Percentiles rank a stretch among this genome's conserved stretches.
These are phyloP conservation scores for Nemophila menziesii DNA, from an alignment of 257 asterid genomes.

Conservation along the genomic window DNA sequence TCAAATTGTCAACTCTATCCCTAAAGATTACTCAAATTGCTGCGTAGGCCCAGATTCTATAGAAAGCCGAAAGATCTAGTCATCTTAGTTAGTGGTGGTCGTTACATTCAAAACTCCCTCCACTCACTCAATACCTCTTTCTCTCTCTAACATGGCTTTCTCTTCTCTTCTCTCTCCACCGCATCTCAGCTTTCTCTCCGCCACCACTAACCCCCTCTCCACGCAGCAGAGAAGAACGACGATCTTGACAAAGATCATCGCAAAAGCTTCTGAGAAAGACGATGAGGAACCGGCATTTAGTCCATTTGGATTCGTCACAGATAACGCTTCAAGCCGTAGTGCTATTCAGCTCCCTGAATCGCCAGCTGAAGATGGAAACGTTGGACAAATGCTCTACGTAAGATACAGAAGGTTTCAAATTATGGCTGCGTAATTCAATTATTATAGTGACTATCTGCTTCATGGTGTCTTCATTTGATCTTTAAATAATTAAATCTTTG, in stretches of 20 bases:
- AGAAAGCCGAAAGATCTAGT: neutral
- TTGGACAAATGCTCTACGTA: conserved; percentile 92
- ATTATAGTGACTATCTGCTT: too few relatives aligned
- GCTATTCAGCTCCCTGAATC: conserved; percentile 92
- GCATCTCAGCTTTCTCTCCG: conserved; percentile 18
- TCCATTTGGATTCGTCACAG: conserved; percentile 94
- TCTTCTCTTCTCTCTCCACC: conserved; percentile 23
- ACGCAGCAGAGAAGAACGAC: conserved; percentile 9
- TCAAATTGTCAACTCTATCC: too few relatives aligned
- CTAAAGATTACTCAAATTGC: too few relatives aligned
- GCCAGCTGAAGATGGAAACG: conserved; percentile 97
- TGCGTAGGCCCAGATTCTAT: too few relatives aligned
- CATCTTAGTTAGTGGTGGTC: conserved; percentile 15
- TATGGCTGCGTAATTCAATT: too few relatives aligned
- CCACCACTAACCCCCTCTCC: conserved; percentile 13
- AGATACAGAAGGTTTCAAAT: neutral
- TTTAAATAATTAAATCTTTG: too few relatives aligned
- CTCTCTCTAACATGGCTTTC: conserved; percentile 13
- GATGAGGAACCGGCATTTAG: conserved; percentile 59
- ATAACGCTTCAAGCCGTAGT: conserved; percentile 79
- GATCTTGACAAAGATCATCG: conserved; percentile 10
- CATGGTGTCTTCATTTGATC: too few relatives aligned
- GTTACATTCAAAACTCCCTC: conserved; percentile 28
- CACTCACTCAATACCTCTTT: conserved; percentile 24
- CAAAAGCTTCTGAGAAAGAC: conserved; percentile 56